A percentile compares a stretch with the other conserved stretches of the same genome.
These are phyloP conservation scores for Metschnikowia shivogae DNA, from an alignment of 805 yeast genomes.

Conservation along the genomic window DNA sequence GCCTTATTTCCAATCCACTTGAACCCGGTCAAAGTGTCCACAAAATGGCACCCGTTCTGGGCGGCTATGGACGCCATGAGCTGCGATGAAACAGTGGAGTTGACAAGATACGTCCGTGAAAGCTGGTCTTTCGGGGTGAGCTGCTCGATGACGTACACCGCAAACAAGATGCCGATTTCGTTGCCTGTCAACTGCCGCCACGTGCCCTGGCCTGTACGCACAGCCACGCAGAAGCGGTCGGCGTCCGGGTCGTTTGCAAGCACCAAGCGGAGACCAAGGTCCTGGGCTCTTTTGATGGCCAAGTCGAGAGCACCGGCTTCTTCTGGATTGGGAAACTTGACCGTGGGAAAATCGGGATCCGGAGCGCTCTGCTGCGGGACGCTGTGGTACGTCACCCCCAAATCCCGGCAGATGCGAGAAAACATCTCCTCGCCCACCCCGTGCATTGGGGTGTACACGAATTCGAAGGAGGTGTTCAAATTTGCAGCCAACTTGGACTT, in stretches of 20 bases:
- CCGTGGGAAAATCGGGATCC: conserved; percentile 84
- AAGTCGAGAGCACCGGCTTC: conserved; percentile 84
- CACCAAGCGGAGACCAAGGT: conserved; percentile 47
- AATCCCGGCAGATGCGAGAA: conserved; percentile 31
- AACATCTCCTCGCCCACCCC: conserved; percentile 82
- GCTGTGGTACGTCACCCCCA: conserved; percentile 33
- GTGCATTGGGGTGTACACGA: conserved; percentile 92
- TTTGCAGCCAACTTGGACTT: conserved; percentile 28
- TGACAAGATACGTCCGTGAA: conserved; percentile 52
- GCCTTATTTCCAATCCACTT: conserved; percentile 96
- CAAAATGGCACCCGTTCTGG: conserved; percentile 53
- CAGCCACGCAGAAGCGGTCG: conserved; percentile 83
- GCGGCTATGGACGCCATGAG: conserved; percentile 68
- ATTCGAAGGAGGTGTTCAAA: conserved; percentile 32
- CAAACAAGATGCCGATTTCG: conserved; percentile 84
- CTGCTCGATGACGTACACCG: conserved; percentile 51
- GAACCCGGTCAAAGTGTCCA: conserved; percentile 91
- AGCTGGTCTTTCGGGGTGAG: conserved; percentile 22
- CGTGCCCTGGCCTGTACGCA: conserved; percentile 36
- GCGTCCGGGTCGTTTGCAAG: conserved; percentile 97
- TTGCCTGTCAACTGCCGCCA: conserved; percentile 90
- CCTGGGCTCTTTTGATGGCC: conserved; percentile 62
- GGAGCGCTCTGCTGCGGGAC: conserved; percentile 69
- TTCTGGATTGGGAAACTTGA: conserved; percentile 91
- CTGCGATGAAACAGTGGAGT: conserved; percentile 91